phyloP scores from a whole-genome alignment of 148 eudicot species.

The Nepenthes gracilis region DNA sequence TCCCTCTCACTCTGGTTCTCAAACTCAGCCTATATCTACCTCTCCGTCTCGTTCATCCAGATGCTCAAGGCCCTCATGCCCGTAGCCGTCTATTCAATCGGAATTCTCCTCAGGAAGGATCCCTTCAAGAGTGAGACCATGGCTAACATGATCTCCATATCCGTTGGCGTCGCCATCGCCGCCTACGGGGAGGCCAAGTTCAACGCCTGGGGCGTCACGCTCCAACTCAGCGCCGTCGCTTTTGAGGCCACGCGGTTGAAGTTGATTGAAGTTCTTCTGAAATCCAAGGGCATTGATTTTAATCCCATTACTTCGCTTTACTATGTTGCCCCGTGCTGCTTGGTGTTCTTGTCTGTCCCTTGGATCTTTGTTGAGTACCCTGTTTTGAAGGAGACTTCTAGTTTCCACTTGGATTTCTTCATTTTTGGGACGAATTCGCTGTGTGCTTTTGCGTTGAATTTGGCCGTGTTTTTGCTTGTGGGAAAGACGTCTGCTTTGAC shows the following conservation, averaged over 20 bases:
- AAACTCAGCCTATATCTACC: slow-evolving; percentile 58
- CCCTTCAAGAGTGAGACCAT: slow-evolving; percentile 34
- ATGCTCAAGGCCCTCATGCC: slow-evolving; percentile 79
- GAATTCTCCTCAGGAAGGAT: slow-evolving; percentile 50
- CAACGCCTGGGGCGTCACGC: slow-evolving; percentile 49
- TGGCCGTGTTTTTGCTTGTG: slow-evolving; percentile 66
- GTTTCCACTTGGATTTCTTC: slow-evolving; percentile 49
- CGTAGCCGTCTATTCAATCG: slow-evolving; percentile 59
- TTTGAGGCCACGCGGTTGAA: slow-evolving; percentile 64
- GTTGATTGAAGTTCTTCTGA: slow-evolving; percentile 48
- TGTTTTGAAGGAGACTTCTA: slow-evolving; percentile 30
- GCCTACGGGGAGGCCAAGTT: slow-evolving; percentile 71
- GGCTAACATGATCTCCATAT: slow-evolving; percentile 59
- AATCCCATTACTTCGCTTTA: slow-evolving; percentile 57
- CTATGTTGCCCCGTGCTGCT: slow-evolving; percentile 66
- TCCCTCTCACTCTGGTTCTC: slow-evolving; percentile 51
- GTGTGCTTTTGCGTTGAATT: slow-evolving; percentile 63
- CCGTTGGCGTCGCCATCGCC: slow-evolving; percentile 63
- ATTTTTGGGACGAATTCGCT: slow-evolving; percentile 54
- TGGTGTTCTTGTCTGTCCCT: slow-evolving; percentile 45
- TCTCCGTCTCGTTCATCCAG: slow-evolving; percentile 63
- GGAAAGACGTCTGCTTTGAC: slow-evolving; percentile 73
- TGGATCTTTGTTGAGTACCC: slow-evolving; percentile 66
- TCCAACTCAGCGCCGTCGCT: slow-evolving; percentile 58
- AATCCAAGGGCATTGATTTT: slow-evolving; percentile 46